These are phyloP conservation scores for Pleurotus ostreatus DNA, from an alignment of 768 basidiomycete genomes.

Conservation along the genomic window DNA sequence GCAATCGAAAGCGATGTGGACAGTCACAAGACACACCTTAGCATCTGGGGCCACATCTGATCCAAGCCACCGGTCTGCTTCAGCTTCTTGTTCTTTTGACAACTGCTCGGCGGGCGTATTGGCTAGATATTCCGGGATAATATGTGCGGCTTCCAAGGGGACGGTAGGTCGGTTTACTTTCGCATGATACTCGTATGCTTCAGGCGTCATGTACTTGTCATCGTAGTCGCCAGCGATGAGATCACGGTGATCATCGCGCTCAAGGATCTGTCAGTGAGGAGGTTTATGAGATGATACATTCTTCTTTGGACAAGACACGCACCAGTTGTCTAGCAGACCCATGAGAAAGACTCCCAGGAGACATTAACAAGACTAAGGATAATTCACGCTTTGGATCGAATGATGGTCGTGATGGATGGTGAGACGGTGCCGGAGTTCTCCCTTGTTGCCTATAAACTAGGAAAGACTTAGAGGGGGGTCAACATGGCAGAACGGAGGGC, in stretches of 20 bases:
- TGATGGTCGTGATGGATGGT: neutral
- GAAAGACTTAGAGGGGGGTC: neutral
- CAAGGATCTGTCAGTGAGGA: conserved; percentile 7
- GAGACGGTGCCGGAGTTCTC: neutral
- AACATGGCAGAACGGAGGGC: neutral
- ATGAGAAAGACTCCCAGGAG: neutral
- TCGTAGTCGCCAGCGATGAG: neutral
- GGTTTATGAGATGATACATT: no score
- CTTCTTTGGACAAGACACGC: neutral
- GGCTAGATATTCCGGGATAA: neutral
- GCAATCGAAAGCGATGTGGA: neutral
- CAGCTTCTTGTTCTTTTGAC: neutral
- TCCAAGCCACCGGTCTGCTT: no score
- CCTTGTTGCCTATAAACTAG: neutral
- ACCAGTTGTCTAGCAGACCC: neutral
- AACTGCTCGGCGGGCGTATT: neutral
- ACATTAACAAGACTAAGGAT: no score
- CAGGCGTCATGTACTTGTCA: neutral
- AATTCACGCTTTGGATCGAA: neutral
- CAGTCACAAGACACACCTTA: neutral
- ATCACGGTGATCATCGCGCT: neutral
- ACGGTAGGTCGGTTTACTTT: neutral
- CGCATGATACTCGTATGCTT: neutral
- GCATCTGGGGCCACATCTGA: neutral
- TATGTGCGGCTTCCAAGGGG: neutral